Evolutionary conservation across 495 filamentous ascomycete genomes (phyloP).

Genomic region (Usnea hakonensis): DNA sequence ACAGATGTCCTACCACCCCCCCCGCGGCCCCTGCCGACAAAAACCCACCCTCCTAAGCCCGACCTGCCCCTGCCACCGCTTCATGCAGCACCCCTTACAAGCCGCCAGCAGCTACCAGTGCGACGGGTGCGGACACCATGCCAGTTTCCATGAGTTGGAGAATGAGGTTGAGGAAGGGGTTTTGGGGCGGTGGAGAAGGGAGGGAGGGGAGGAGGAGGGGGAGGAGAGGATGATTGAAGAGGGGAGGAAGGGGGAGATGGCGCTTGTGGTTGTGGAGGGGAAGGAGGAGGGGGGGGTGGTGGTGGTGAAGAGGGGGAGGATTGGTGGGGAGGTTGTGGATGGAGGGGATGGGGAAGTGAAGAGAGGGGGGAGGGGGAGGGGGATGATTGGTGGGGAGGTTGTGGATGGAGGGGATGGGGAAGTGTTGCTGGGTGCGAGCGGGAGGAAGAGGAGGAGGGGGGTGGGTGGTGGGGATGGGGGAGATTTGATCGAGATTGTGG

Average conservation of each 20-base stretch:
- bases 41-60: conserved; percentile 37
- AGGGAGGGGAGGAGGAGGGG: conserved; percentile 22
- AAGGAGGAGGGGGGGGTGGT: conserved; percentile 20
- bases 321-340: not conserved
- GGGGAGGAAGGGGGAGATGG: conserved; percentile 13
- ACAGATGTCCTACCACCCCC: conserved; percentile 25
- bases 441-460: not conserved
- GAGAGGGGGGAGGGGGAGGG: not conserved
- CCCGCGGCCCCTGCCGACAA: conserved; percentile 38
- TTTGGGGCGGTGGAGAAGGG: conserved; percentile 32
- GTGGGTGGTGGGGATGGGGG: conserved; percentile 10
- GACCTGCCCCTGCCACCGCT: conserved; percentile 46
- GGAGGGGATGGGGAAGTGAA: not conserved
- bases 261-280: conserved; percentile 14
- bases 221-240: conserved; percentile 9
- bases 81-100: conserved; percentile 52
- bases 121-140: conserved; percentile 50
- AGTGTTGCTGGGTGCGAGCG: not conserved
- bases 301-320: conserved; percentile 8
- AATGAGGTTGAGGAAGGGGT: conserved; percentile 42
- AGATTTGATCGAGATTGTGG: conserved; percentile 17
- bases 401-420: not conserved
- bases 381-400: conserved; percentile 3
- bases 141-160: conserved; percentile 46
- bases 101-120: conserved; percentile 45